Conservation (phyloP, 2,329 filamentous ascomycete species). For the Stachybotrys chlorohalonatus region DNA sequence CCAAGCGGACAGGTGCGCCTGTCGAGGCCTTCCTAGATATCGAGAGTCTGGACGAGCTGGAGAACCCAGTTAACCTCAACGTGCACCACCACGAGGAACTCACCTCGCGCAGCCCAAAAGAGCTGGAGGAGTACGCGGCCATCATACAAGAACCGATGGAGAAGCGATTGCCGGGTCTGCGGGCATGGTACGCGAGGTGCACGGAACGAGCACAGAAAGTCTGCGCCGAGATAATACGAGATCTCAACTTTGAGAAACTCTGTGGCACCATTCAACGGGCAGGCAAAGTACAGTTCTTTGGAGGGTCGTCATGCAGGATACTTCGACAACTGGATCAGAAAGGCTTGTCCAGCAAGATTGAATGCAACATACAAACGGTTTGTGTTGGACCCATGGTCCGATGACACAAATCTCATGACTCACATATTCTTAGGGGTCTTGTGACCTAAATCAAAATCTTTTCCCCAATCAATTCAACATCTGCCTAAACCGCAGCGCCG, state of each 20-base stretch:
- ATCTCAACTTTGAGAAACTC: slow-evolving; percentile 4
- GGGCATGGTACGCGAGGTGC: slow-evolving; percentile 10
- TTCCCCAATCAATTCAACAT: slow-evolving; percentile 15
- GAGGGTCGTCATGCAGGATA: slow-evolving; percentile 11
- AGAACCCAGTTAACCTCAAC: slow-evolving; percentile 41
- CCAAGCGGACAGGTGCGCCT: slow-evolving; percentile 6
- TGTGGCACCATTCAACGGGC: slow-evolving; percentile 8
- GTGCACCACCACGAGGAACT: slow-evolving; percentile 16
- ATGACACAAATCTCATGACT: background rate
- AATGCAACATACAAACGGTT: slow-evolving; percentile 12
- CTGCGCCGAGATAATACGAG: slow-evolving; percentile 1
- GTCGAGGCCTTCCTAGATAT: slow-evolving; percentile 26
- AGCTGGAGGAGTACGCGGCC: slow-evolving; percentile 6
- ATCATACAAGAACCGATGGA: slow-evolving; percentile 5
- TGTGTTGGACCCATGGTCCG: background rate
- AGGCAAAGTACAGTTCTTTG: slow-evolving; percentile 10
- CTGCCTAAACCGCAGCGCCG: slow-evolving; percentile 9
- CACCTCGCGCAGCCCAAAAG: slow-evolving; percentile 8
- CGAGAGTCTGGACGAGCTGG: slow-evolving; percentile 25
- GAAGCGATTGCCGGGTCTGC: slow-evolving; percentile 4
- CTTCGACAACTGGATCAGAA: slow-evolving; percentile 9
- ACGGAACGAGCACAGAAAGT: slow-evolving; percentile 2
- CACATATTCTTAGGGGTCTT: slow-evolving; percentile 9
- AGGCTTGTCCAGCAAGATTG: slow-evolving; percentile 8
- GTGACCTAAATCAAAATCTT: slow-evolving; percentile 10